These are phyloP conservation scores for Areca catechu DNA, from an alignment of 176 grass and related monocot species.

Conservation along the genomic window DNA sequence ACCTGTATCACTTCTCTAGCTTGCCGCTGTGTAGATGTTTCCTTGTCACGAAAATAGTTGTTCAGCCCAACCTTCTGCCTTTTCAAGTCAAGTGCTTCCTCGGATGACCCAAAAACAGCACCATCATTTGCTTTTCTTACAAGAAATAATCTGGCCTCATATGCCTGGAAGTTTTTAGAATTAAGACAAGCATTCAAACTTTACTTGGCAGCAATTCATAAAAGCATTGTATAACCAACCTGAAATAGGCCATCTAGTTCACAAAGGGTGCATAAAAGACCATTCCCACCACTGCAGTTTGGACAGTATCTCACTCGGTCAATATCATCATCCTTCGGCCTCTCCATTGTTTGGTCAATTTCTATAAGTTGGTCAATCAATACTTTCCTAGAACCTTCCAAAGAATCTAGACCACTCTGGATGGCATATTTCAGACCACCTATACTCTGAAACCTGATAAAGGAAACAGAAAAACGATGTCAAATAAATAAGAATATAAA, in stretches of 20 bases:
- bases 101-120: slow-evolving; percentile 63
- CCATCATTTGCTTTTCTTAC: slow-evolving; percentile 75
- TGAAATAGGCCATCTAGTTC: slow-evolving; percentile 79
- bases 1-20: slow-evolving; percentile 80
- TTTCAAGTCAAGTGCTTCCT: slow-evolving; percentile 66
- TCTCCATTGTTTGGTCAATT: slow-evolving; percentile 69
- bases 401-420: slow-evolving; percentile 64
- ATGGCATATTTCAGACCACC: slow-evolving; percentile 72
- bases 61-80: slow-evolving; percentile 72
- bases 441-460: slow-evolving; percentile 52
- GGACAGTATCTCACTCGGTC: slow-evolving; percentile 75
- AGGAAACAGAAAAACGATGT: slow-evolving; percentile 11
- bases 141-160: slow-evolving; percentile 72
- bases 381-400: slow-evolving; percentile 56
- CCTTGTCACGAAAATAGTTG: slow-evolving; percentile 77
- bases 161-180: slow-evolving; percentile 45
- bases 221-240: slow-evolving; percentile 25
- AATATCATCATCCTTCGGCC: slow-evolving; percentile 80
- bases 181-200: slow-evolving; percentile 7
- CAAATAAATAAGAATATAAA: neutral
- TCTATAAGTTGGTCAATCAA: slow-evolving; percentile 66
- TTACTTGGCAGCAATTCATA: neutral
- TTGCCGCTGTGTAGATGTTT: slow-evolving; percentile 50
- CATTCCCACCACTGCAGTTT: slow-evolving; percentile 77
- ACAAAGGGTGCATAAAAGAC: slow-evolving; percentile 83